These are phyloP conservation scores for Drosera capensis DNA, from an alignment of 148 eudicot genomes.

Conservation along the genomic window DNA sequence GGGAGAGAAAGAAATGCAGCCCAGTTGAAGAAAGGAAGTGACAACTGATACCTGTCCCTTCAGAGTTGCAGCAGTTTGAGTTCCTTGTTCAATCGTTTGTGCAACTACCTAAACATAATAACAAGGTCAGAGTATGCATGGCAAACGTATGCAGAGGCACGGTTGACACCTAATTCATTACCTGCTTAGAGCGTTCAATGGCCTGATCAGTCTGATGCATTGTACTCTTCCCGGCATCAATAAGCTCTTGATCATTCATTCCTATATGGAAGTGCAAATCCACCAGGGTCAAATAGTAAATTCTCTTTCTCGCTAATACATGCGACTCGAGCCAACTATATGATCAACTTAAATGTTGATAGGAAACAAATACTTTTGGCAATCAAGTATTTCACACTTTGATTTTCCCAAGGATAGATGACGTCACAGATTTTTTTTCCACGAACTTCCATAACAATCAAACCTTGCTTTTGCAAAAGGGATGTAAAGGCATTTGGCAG, in stretches of 20 bases:
- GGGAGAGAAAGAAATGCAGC: slow-evolving; percentile 3
- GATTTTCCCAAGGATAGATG: too few species aligned
- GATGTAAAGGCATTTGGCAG: too few species aligned
- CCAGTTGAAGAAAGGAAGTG: background rate
- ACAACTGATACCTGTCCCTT: slow-evolving; percentile 55
- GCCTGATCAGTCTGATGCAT: slow-evolving; percentile 98
- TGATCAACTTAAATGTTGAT: background rate
- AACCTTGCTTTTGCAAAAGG: too few species aligned
- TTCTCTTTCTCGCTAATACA: background rate
- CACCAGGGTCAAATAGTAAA: background rate
- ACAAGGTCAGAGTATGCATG: slow-evolving; percentile 5
- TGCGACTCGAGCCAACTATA: background rate
- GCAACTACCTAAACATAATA: slow-evolving; percentile 48
- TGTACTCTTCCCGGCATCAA: slow-evolving; percentile 58
- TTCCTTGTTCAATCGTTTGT: slow-evolving; percentile 94
- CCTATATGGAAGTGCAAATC: slow-evolving; percentile 18
- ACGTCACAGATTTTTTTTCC: too few species aligned
- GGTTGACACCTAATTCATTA: too few species aligned
- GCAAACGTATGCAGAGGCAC: background rate
- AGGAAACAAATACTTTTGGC: background rate
- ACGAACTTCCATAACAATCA: too few species aligned
- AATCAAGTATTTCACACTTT: too few species aligned
- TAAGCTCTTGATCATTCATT: slow-evolving; percentile 93
- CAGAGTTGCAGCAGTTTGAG: slow-evolving; percentile 74
- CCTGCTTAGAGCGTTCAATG: slow-evolving; percentile 94